Evolutionary conservation across 805 yeast genomes (phyloP).

Genomic region (Saccharomycopsis fibuligera): DNA sequence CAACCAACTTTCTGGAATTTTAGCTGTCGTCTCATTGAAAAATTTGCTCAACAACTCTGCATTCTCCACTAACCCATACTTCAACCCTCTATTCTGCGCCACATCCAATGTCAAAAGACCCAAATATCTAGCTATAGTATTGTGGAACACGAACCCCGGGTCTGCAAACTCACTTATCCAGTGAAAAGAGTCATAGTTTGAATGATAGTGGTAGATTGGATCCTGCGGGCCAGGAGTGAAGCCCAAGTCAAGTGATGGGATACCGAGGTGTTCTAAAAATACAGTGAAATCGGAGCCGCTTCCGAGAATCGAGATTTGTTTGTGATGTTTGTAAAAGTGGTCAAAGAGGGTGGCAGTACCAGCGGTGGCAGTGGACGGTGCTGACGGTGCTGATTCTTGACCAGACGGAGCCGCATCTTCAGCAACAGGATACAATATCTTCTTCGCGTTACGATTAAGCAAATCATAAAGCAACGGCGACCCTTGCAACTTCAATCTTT

Average conservation of each 20-base stretch:
- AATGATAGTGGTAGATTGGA: conserved; percentile 69
- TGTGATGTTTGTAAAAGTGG: conserved; percentile 29
- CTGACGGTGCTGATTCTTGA: not conserved
- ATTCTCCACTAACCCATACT: conserved; percentile 31
- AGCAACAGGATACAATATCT: conserved; percentile 31
- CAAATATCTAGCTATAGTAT: conserved; percentile 46
- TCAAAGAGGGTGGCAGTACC: conserved; percentile 28
- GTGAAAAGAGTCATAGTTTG: conserved; percentile 63
- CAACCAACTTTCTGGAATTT: not conserved
- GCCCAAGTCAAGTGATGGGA: conserved; percentile 53
- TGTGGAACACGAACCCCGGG: conserved; percentile 55
- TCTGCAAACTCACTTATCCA: conserved; percentile 67
- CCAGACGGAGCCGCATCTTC: not conserved
- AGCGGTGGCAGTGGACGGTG: conserved; percentile 39
- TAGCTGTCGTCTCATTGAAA: not conserved
- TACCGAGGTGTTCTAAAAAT: conserved; percentile 53
- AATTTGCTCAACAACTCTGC: conserved; percentile 12
- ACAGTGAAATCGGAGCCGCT: conserved; percentile 68
- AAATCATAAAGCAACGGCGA: conserved; percentile 54
- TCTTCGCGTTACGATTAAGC: conserved; percentile 37
- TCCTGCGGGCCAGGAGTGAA: conserved; percentile 40
- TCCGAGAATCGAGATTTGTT: conserved; percentile 45
- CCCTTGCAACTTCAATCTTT: conserved; percentile 41
- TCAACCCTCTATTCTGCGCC: conserved; percentile 41
- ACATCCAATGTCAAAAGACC: conserved; percentile 46